phyloP scores from a whole-genome alignment of 2,329 filamentous ascomycete genomes.

The Xylariomycetidae sp. region DNA sequence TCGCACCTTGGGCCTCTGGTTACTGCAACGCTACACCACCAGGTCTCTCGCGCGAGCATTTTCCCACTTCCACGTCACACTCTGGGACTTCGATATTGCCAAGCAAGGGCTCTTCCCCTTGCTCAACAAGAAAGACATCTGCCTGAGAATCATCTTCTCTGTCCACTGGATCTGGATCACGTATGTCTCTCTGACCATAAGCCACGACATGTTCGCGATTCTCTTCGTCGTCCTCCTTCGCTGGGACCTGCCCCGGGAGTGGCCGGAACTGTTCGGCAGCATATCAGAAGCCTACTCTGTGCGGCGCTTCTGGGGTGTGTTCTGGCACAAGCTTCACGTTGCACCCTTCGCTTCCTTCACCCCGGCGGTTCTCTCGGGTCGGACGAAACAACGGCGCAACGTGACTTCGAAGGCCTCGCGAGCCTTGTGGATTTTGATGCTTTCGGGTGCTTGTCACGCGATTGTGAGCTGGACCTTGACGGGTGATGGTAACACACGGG shows the following conservation, averaged over 20 bases:
- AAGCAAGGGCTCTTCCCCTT: background rate
- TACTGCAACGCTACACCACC: background rate
- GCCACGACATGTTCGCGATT: slow-evolving; percentile 1
- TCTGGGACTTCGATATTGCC: background rate
- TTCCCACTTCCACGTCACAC: background rate
- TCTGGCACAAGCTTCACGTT: slow-evolving; percentile 10
- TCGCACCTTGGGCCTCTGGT: background rate
- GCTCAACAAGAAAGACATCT: background rate
- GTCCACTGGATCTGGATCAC: slow-evolving; percentile 9
- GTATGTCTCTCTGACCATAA: background rate
- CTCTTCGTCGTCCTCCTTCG: slow-evolving; percentile 1
- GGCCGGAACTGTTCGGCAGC: slow-evolving; percentile 15
- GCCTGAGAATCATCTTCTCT: slow-evolving; percentile 2
- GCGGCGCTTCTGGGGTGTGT: slow-evolving; percentile 14
- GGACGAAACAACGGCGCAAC: background rate
- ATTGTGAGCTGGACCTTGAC: background rate
- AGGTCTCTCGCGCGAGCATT: background rate
- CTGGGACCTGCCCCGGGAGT: slow-evolving; percentile 12
- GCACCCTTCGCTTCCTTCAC: background rate
- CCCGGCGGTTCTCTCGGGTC: too few relatives aligned
- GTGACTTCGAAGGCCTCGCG: too few relatives aligned
- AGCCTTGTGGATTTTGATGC: background rate
- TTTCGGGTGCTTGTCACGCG: background rate
- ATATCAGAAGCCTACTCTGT: slow-evolving; percentile 12
- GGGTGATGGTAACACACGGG: background rate